Evolutionary conservation across 2,329 filamentous ascomycete genomes (phyloP), one percentile per base, ranked within the genome.

Genomic region (Fusarium guadeloupense): DNA sequence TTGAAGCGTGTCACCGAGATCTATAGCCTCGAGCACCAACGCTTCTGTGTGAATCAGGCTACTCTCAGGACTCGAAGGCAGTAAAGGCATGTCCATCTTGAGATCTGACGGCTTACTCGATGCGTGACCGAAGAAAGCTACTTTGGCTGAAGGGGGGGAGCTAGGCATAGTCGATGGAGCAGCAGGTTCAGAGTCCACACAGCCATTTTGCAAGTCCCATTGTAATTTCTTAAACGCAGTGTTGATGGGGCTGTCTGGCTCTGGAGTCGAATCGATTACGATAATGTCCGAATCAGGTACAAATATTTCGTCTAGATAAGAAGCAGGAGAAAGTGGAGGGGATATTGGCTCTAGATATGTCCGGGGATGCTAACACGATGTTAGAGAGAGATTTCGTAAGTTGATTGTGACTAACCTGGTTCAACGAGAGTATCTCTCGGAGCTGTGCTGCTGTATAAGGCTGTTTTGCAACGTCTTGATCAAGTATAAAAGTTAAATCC

Each of bases 181-280:
- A 16, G 28, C 13, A 7, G 64, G 58, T 10, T 67, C 66, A 3
- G 69, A 70, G 37, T 68, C 67, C 8, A 72, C 6, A n/a, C 30
- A 44, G 1, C 47, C 66, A 21, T 43, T 20, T 28, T 47, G 26
- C 4, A 56, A 12, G 10, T 37, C 43, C 28, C 49, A 42, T 38
- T 67, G 38, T 7, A 69, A 14, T 26, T 46, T 39, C 9, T 48
- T 21, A 37, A 51, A 39, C 2, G 34, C 19, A 2, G 21, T 4
- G 5, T 52, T 41, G 7, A 39, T n/a, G 3, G 73, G 71, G 19
- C 63, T 76, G 13, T 37, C 55, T 12, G 75, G 71, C 3, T 74
- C 73, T 0, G 74, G 74, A 23, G 69, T 69, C 1, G 72, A 47
- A 30, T 74, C 69, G 4, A 77, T 67, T 4, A 64, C 14, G 6